Conservation (phyloP, 2,329 filamentous ascomycete genomes). For the Cadophora sp. region DNA sequence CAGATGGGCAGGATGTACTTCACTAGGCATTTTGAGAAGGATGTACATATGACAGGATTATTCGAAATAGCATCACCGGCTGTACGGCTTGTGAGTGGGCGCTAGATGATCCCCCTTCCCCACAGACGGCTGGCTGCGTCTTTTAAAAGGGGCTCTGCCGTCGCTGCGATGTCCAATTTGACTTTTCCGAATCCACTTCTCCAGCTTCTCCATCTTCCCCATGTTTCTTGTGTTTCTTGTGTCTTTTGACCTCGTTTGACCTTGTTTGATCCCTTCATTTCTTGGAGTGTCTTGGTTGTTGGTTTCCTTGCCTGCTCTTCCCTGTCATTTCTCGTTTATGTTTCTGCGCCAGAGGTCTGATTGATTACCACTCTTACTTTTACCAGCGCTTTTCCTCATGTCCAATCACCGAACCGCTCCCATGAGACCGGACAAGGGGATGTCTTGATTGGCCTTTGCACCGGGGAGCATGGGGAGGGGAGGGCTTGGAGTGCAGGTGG, state of each 20-base stretch:
- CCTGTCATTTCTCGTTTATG: background rate
- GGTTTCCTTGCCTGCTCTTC: background rate
- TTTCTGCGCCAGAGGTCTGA: background rate
- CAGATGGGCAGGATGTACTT: background rate
- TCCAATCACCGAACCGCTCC: background rate
- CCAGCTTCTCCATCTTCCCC: conserved; percentile 9
- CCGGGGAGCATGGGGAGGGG: background rate
- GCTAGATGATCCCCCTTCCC: background rate
- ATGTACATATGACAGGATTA: background rate
- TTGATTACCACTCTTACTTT: background rate
- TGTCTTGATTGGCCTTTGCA: background rate
- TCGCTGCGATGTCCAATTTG: background rate
- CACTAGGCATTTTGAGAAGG: background rate
- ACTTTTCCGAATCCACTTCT: conserved; percentile 6
- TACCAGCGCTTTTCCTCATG: background rate
- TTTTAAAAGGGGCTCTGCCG: background rate
- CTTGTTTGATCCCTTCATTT: background rate
- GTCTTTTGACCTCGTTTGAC: background rate
- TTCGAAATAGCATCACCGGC: conserved; percentile 1
- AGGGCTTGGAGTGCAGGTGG: too few species aligned
- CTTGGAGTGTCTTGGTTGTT: background rate
- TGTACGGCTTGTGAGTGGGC: background rate
- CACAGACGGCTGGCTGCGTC: background rate
- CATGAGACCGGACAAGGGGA: conserved; percentile 6
- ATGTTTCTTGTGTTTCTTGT: conserved; percentile 1